Conservation (phyloP, 2,329 filamentous ascomycete species). For the Fusarium piperis region DNA sequence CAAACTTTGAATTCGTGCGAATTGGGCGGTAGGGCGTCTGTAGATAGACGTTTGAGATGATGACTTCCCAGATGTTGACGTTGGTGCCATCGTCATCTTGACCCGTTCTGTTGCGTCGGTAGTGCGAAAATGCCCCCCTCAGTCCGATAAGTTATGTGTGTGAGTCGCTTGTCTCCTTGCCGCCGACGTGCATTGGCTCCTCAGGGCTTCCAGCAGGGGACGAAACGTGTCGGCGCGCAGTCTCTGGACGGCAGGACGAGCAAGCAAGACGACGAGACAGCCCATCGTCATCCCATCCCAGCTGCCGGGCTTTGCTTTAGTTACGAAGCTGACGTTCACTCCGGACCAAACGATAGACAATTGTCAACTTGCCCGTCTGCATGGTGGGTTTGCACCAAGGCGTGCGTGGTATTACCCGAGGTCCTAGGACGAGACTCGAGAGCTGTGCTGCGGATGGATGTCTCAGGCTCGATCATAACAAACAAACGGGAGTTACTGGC, state of each 20-base stretch:
- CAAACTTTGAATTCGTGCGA: conserved; percentile 2
- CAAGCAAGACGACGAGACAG: conserved; percentile 1
- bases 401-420: conserved; percentile 29
- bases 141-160: conserved; percentile 22
- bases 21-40: neutral
- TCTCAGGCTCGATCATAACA: conserved; percentile 43
- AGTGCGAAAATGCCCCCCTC: conserved; percentile 17
- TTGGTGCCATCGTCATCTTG: conserved; percentile 29
- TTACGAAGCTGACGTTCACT: conserved; percentile 13
- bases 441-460: conserved; percentile 12
- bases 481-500: conserved; percentile 24
- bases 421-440: conserved; percentile 1
- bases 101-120: conserved; percentile 22
- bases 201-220: conserved; percentile 26
- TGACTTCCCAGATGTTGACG: conserved; percentile 17
- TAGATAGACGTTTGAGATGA: neutral
- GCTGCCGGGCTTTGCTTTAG: neutral
- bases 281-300: conserved; percentile 12
- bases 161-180: conserved; percentile 27
- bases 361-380: conserved; percentile 24
- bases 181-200: conserved; percentile 28
- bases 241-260: conserved; percentile 7
- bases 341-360: conserved; percentile 27
- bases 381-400: conserved; percentile 24
- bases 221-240: conserved; percentile 28